Evolutionary conservation across 2,329 filamentous ascomycete genomes (phyloP).

Genomic region (Alternaria infectoria): DNA sequence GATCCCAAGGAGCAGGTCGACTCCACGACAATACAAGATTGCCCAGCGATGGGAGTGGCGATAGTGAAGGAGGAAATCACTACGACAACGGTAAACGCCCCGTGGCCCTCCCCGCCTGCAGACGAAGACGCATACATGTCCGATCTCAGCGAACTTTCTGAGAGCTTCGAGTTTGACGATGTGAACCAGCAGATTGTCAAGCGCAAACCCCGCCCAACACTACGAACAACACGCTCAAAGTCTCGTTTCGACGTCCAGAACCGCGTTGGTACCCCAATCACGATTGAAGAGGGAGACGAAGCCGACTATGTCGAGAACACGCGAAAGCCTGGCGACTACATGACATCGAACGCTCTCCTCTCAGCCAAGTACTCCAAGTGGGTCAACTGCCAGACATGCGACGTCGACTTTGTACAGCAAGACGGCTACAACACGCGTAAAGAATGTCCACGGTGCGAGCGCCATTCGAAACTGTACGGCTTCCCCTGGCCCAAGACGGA

Average conservation of each 20-base stretch:
- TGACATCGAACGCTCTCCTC: slow-evolving; percentile 77
- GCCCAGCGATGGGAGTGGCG: slow-evolving; percentile 37
- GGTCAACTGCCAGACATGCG: slow-evolving; percentile 89
- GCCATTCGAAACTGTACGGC: slow-evolving; percentile 94
- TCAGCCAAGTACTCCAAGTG: slow-evolving; percentile 78
- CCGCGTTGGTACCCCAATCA: slow-evolving; percentile 38
- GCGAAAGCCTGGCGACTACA: slow-evolving; percentile 65
- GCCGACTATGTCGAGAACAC: slow-evolving; percentile 34
- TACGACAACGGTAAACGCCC: slow-evolving; percentile 37
- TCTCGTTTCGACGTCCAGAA: slow-evolving; percentile 38
- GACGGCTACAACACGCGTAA: slow-evolving; percentile 85
- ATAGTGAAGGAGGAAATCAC: slow-evolving; percentile 36
- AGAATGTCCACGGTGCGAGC: slow-evolving; percentile 89
- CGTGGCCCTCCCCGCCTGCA: slow-evolving; percentile 34
- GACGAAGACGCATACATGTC: slow-evolving; percentile 43
- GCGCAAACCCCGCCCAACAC: slow-evolving; percentile 37
- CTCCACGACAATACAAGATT: slow-evolving; percentile 25
- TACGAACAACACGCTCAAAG: slow-evolving; percentile 45
- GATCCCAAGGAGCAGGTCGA: slow-evolving; percentile 31
- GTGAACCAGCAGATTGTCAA: slow-evolving; percentile 44
- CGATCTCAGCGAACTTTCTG: slow-evolving; percentile 50
- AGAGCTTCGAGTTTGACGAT: slow-evolving; percentile 48
- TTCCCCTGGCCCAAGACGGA: slow-evolving; percentile 97
- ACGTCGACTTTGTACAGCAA: slow-evolving; percentile 80
- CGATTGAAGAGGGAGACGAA: slow-evolving; percentile 28